Evolutionary conservation across 805 yeast genomes (phyloP), one percentile per base, ranked within the genome.

Genomic region (Metschnikowia hibisci): DNA sequence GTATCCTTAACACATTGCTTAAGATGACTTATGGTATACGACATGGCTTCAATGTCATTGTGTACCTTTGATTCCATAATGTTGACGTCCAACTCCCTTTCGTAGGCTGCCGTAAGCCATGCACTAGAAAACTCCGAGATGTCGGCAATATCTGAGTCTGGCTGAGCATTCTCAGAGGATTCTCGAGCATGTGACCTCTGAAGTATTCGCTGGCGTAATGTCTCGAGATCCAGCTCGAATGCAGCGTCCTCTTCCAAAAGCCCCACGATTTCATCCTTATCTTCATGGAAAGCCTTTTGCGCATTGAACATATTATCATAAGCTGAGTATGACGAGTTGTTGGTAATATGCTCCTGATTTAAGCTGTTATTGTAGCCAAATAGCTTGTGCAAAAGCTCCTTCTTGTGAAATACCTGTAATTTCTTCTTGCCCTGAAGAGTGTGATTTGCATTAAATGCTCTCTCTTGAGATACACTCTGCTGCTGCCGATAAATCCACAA

Each of bases 201-300:
- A 2, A 36, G n/a, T 6, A 23, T 26, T 16, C 30, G 25, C 22
- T 47, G 48, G 34, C 44, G 46, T 9, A 44, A 34, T 12, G 45
- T 50, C 12, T 48, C 47, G 36, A 59, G 41, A 25, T 49, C 41
- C 12, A 42, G 52, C 41, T 48, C 52, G 46, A 55, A 68, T 1
- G 58, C 59, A 26, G 55, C 54, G 45, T 69, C 73, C 38, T 67
- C 70, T 6, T 58, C 61, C 14, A 69, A 34, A 6, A 69, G 50
- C 20, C 48, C 48, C 27, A 52, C 44, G 8, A 70, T 66, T 43
- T 69, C 76, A 35, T 66, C 69, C 39, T 67, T 66, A 45, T 70
- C 74, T 46, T 69, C 74, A 37, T 66, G 68, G 37, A 64, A 65
- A 4, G 69, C 60, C 47, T 63, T 68, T 39, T 64, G 69, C 1